Evolutionary conservation across 192 early-diverging fungal genomes (phyloP), one percentile per base, ranked within the genome.

Genomic region (Gryganskiella cystojenkinii): DNA sequence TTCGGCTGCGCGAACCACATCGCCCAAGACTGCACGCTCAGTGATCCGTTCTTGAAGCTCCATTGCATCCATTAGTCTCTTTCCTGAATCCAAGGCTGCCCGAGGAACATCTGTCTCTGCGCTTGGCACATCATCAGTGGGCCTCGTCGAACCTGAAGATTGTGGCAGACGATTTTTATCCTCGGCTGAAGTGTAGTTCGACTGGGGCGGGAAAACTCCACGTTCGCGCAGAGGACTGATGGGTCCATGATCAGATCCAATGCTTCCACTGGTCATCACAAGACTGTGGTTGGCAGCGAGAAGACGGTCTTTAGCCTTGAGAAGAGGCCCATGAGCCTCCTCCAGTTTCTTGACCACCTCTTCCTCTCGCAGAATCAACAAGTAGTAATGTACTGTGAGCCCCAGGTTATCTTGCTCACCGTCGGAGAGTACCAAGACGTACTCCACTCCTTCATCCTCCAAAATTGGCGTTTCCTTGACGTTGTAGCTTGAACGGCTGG

Each of bases 321-420:
- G 44, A 8, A 78, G 67, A 19, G 74, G 74, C 19, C 74, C 74
- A 56, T 78, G 74, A 24, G 54, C 49, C 15, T 78, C 74, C 53
- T 78, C 74, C 3, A 78, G 74, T 20, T 69, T 78, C 56, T 78
- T 78, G 47, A 69, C 74, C n/a, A 78, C 67, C 25, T 78, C 74
- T 17, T 78, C 74, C 46, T 56, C 60, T 14, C 74, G 53, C n/a
- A 78, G 27, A 24, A 78, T 78, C 7, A 78, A 22, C 10, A 78
- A 49, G 34, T 69, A 78, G 25, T 78, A 78, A 35, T 78, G 74
- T 9, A 78, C 74, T 11, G 74, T 78, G 8, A 78, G 55, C 4
- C 74, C 66, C 47, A 64, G 50, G 19, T 34, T 52, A 19, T 78
- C 74, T 33, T 69, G 65, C 2, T 78, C 74, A 1, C 74, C 74